Evolutionary conservation across 2,329 filamentous ascomycete species (phyloP).

Genomic region (Biscogniauxia marginata): DNA sequence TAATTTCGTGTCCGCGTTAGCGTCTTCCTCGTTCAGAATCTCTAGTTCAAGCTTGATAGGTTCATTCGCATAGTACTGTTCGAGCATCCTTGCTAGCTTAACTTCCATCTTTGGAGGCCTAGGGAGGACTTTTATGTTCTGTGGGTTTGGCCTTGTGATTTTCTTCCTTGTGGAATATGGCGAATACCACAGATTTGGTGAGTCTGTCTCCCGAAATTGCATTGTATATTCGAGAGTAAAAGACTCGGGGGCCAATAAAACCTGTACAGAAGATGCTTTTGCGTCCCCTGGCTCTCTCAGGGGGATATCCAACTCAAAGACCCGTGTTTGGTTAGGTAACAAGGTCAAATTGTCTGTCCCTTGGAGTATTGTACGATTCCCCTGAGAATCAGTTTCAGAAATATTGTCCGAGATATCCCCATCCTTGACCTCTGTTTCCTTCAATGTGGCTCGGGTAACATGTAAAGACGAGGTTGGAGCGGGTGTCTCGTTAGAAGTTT

Average conservation of each 20-base stretch:
- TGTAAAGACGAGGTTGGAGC: slow-evolving; percentile 11
- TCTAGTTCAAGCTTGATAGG: slow-evolving; percentile 65
- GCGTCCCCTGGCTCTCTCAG: slow-evolving; percentile 82
- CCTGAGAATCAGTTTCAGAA: slow-evolving; percentile 25
- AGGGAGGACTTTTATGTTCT: slow-evolving; percentile 71
- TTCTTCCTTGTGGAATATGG: slow-evolving; percentile 43
- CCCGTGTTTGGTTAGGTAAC: slow-evolving; percentile 62
- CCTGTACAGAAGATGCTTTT: slow-evolving; percentile 60
- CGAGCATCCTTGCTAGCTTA: slow-evolving; percentile 56
- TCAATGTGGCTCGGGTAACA: slow-evolving; percentile 20
- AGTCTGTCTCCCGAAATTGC: slow-evolving; percentile 45
- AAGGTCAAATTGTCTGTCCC: slow-evolving; percentile 66
- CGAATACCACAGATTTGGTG: slow-evolving; percentile 50
- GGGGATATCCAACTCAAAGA: slow-evolving; percentile 70
- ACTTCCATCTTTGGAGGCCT: slow-evolving; percentile 92
- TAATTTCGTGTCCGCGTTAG: slow-evolving; percentile 69
- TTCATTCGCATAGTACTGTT: slow-evolving; percentile 86
- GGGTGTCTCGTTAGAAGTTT: slow-evolving; percentile 26
- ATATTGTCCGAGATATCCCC: slow-evolving; percentile 28
- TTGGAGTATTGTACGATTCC: slow-evolving; percentile 40
- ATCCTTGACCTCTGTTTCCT: slow-evolving; percentile 26
- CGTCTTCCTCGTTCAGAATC: slow-evolving; percentile 79
- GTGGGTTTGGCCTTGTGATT: slow-evolving; percentile 48
- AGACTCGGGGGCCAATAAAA: slow-evolving; percentile 61
- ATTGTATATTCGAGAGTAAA: slow-evolving; percentile 69